phyloP scores from a whole-genome alignment of 108 stramenopile genomes.

The Cafeteria roenbergensis region DNA sequence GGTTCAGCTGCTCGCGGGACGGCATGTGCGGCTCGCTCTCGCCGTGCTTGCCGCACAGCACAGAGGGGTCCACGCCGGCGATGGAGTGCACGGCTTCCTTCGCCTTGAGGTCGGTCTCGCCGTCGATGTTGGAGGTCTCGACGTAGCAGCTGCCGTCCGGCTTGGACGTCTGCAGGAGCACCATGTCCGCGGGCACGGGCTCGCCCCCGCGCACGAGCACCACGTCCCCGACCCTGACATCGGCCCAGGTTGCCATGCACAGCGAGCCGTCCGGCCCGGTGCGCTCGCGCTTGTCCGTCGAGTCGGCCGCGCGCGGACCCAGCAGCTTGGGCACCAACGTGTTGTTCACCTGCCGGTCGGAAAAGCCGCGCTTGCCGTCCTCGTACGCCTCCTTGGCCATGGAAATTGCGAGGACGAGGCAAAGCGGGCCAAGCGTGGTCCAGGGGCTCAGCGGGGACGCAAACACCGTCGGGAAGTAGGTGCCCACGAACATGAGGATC shows the following conservation, averaged over 20 bases:
- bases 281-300: conserved; percentile 14
- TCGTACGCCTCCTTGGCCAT: conserved; percentile 75
- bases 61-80: background rate
- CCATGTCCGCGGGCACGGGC: conserved; percentile 78
- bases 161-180: conserved; percentile 69
- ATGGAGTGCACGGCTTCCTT: conserved; percentile 10
- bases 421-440: conserved; percentile 76
- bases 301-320: conserved; percentile 42
- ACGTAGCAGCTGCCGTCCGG: conserved; percentile 66
- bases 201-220: conserved; percentile 74
- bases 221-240: conserved; percentile 72
- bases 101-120: conserved; percentile 90
- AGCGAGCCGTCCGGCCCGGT: conserved; percentile 32
- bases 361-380: conserved; percentile 64
- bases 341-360: conserved; percentile 67
- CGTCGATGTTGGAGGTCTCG: conserved; percentile 86
- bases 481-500: conserved; percentile 74
- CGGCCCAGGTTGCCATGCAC: conserved; percentile 28
- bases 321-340: conserved; percentile 47
- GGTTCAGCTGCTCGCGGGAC: background rate
- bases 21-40: background rate
- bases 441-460: conserved; percentile 72
- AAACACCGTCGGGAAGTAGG: conserved; percentile 51
- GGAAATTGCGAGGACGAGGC: conserved; percentile 63
- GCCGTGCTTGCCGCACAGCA: too few relatives aligned